A percentile compares a stretch with the other conserved stretches of the same genome.
Conservation (phyloP, 768 basidiomycete genomes). For the Mycena capillaripes region DNA sequence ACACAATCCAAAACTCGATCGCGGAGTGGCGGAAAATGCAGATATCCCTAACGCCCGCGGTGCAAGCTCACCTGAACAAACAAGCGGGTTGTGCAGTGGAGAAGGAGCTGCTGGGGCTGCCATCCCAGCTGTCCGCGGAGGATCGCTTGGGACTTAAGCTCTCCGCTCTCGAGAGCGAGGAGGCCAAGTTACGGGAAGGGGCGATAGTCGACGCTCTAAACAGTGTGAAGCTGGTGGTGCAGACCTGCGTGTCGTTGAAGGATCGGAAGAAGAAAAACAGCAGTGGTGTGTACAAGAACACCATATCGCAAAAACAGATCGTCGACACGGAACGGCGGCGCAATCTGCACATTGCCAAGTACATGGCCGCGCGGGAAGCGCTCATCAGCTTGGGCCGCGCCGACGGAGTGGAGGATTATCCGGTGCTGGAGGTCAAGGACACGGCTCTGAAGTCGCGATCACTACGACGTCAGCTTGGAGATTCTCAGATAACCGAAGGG, state of each 20-base stretch:
- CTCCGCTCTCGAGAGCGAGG: not conserved
- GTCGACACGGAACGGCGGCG: not conserved
- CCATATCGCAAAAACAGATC: not conserved
- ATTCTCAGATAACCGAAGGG: slow-evolving; percentile 5
- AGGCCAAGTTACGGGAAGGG: slow-evolving; percentile 4
- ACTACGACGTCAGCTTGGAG: not conserved
- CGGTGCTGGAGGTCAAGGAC: slow-evolving; percentile 3
- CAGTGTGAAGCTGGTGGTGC: not conserved
- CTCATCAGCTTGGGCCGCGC: not conserved
- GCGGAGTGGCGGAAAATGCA: not conserved
- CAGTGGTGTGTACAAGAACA: slow-evolving; percentile 6
- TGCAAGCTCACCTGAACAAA: not conserved
- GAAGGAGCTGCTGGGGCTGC: slow-evolving; percentile 10
- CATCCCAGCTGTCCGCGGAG: not conserved
- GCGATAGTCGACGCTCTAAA: not conserved
- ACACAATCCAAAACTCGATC: not conserved
- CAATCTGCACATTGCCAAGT: not conserved
- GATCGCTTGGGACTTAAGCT: not conserved
- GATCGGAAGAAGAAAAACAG: slow-evolving; percentile 23
- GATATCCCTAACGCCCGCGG: not conserved
- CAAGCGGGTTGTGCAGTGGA: not conserved
- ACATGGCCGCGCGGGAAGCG: slow-evolving; percentile 8
- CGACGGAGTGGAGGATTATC: not conserved
- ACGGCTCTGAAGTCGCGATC: slow-evolving; percentile 1
- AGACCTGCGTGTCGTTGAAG: not conserved